Conservation (phyloP, 306 rosid genomes). For the Potentilla sterilis region DNA sequence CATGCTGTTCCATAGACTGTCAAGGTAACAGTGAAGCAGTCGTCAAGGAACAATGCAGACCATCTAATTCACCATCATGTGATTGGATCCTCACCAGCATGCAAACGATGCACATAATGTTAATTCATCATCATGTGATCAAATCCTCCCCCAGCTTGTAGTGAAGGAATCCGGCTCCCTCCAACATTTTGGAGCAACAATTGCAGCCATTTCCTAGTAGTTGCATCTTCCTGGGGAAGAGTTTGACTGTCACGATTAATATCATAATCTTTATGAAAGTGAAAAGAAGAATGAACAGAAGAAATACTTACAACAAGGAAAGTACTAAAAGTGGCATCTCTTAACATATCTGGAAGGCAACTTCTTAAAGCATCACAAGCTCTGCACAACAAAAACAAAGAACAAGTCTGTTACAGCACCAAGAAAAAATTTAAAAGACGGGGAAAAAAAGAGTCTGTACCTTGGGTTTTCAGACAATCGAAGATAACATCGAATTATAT, state of each 20-base stretch:
- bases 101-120: neutral
- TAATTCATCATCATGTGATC: constrained; percentile 51
- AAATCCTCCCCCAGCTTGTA: constrained; percentile 58
- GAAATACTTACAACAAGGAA: constrained; percentile 60
- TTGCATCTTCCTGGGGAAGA: constrained; percentile 59
- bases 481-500: constrained; percentile 69
- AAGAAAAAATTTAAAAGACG: neutral
- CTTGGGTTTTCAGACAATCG: constrained; percentile 70
- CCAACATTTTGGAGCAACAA: constrained; percentile 68
- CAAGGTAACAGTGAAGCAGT: neutral
- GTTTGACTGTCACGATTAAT: neutral
- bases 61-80: constrained; percentile 39
- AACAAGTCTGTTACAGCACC: neutral
- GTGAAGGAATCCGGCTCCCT: constrained; percentile 40
- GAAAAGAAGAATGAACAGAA: neutral
- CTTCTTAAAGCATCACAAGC: constrained; percentile 68
- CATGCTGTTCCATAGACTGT: neutral
- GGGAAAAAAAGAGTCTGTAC: constrained; percentile 25
- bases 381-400: constrained; percentile 35
- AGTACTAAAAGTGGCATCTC: constrained; percentile 55
- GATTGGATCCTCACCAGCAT: constrained; percentile 55
- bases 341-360: constrained; percentile 69
- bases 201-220: constrained; percentile 67
- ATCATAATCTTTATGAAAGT: neutral
- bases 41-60: neutral